Conservation (phyloP, 768 basidiomycete genomes). For the Porphyrellus cyaneotinctus region DNA sequence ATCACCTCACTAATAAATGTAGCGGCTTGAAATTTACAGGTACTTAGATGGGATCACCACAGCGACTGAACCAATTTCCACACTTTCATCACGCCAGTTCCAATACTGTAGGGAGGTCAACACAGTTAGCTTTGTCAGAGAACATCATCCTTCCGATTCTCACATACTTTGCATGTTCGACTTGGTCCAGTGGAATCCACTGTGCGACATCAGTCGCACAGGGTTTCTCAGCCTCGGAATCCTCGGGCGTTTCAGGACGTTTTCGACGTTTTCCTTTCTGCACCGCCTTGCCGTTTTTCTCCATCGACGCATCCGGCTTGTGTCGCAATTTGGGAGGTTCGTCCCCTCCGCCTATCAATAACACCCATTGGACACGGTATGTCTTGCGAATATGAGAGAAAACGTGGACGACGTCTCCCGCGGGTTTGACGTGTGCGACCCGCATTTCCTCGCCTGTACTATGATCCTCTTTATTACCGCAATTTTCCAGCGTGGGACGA, state of each 20-base stretch:
- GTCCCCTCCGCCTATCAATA: slow-evolving; percentile 52
- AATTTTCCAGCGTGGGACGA: not conserved
- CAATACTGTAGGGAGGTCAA: slow-evolving; percentile 44
- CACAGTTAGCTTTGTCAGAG: not conserved
- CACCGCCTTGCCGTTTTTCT: slow-evolving; percentile 6
- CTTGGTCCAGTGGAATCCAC: slow-evolving; percentile 56
- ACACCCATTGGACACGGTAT: slow-evolving; percentile 70
- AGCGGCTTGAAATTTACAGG: not conserved
- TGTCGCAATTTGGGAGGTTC: slow-evolving; percentile 38
- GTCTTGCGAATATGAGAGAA: slow-evolving; percentile 92
- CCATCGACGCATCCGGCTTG: not conserved
- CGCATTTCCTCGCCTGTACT: slow-evolving; percentile 11
- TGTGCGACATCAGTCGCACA: slow-evolving; percentile 23
- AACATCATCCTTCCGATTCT: not conserved
- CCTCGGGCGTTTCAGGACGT: slow-evolving; percentile 7
- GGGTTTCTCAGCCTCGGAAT: slow-evolving; percentile 7
- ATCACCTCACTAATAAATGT: not conserved
- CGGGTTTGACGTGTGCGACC: slow-evolving; percentile 46
- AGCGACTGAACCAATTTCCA: slow-evolving; percentile 53
- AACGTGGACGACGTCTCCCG: slow-evolving; percentile 69
- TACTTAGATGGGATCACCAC: slow-evolving; percentile 12
- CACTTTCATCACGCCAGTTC: slow-evolving; percentile 71
- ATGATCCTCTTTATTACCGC: not conserved
- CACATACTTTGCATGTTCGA: slow-evolving; percentile 59
- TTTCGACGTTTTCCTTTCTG: slow-evolving; percentile 14